Base-by-base conservation (phyloP, 805 yeast species). In the Starmera pachycereana region DNA sequence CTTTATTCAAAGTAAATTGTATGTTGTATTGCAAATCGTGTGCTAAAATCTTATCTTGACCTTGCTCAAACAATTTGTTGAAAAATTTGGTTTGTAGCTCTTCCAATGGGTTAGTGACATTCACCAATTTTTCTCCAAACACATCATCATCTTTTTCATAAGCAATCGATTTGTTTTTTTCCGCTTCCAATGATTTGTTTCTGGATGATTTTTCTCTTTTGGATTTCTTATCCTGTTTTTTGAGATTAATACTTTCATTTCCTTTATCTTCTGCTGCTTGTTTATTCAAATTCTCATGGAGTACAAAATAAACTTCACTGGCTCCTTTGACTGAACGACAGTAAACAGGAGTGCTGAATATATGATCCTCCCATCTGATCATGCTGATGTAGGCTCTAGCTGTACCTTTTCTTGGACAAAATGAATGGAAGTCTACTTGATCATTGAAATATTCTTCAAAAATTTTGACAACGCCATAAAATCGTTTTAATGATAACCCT, bases 391-490 rank as follows among this genome's bases (percentile, higher is more conserved):
- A 92, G 8, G 90, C 80, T 47, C 95, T 73, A 22, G 90, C 80
- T 7, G 97, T 86, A 18, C 97, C 97, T 50, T 82, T 78, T 61
- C 96, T 76, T 70, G 85, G 75, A 56, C 95, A 83, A 58, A 86
- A 92, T 36, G 84, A 80, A 58, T 92, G 97, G 79, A 90, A 92
- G 58, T 92, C 99, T 47, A 82, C 71, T 64, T 92, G 97, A 56
- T 92, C 98, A 45, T 74, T 75, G 54, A 68, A 74, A 61, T 78
- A 88, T 39, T 77, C 82, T 35, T 76, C 70, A 60, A 78, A 88
- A 28, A 83, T 73, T 44, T 76, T 76, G 37, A 76, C 65, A 36
- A 88, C 69, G 3, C 86, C 78, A 33, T 65, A 59, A 56, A 72
- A 85, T 52, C 97, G 73, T 61, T 92, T 92, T 46, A 88, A 63